Percentiles rank a stretch among this genome's conserved stretches.
Evolutionary conservation across 1,139 yeast genomes (phyloP).

Genomic region (Sugiyamaella sp.): DNA sequence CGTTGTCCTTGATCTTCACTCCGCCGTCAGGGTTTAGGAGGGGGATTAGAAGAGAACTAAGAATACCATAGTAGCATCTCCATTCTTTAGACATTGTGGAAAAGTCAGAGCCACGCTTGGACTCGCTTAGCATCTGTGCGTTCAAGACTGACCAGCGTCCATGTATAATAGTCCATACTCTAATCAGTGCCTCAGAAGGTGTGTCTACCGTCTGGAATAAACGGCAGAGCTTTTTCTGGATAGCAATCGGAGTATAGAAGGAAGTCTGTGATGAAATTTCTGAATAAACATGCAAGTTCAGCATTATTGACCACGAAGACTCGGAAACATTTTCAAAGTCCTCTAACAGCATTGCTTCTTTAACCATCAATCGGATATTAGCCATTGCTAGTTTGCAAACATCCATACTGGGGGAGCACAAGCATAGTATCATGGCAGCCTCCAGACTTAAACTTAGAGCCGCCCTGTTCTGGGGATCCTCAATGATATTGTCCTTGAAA

Average conservation of each 20-base stretch:
- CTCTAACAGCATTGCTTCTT: constrained; percentile 44
- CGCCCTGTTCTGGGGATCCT: constrained; percentile 35
- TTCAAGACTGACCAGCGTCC: constrained; percentile 54
- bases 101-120: constrained; percentile 9
- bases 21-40: constrained; percentile 34
- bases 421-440: constrained; percentile 51
- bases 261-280: constrained; percentile 60
- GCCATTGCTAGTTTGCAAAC: constrained; percentile 56
- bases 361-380: constrained; percentile 52
- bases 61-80: constrained; percentile 49
- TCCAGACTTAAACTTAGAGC: constrained; percentile 47
- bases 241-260: constrained; percentile 70
- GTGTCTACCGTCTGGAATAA: constrained; percentile 55
- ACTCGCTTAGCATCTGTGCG: constrained; percentile 22
- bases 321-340: constrained; percentile 30
- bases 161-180: constrained; percentile 60
- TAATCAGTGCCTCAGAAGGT: constrained; percentile 63
- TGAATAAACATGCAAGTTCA: constrained; percentile 45
- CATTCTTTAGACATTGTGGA: constrained; percentile 32
- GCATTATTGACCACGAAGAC: constrained; percentile 38
- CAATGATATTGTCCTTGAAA: constrained; percentile 36
- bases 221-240: constrained; percentile 66
- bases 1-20: constrained; percentile 32
- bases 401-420: constrained; percentile 62
- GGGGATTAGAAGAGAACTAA: constrained; percentile 46